These are phyloP conservation scores for Fusarium euwallaceae DNA, from an alignment of 2,329 filamentous ascomycete species.

Conservation along the genomic window DNA sequence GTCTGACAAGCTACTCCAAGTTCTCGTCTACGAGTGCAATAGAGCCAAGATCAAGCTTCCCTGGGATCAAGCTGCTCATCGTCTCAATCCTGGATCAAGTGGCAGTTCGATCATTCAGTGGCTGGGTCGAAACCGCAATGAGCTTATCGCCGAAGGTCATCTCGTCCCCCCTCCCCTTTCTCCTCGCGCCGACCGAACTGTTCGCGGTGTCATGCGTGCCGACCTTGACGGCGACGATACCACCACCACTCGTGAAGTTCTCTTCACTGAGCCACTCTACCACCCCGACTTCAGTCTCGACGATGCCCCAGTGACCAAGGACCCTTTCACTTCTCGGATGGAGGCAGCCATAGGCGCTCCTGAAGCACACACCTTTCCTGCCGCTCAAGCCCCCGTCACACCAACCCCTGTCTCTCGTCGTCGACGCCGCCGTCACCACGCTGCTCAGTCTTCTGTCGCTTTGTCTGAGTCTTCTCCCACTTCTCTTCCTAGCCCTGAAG, in stretches of 20 bases:
- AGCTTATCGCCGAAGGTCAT: slow-evolving; percentile 56
- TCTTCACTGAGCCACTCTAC: slow-evolving; percentile 50
- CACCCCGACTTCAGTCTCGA: slow-evolving; percentile 51
- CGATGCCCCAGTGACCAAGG: slow-evolving; percentile 23
- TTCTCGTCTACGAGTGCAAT: slow-evolving; percentile 56
- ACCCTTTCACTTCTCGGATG: not conserved
- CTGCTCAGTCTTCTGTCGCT: not conserved
- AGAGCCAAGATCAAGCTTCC: slow-evolving; percentile 52
- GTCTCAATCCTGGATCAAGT: slow-evolving; percentile 57
- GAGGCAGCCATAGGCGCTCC: not conserved
- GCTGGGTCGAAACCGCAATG: slow-evolving; percentile 51
- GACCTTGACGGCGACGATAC: slow-evolving; percentile 43
- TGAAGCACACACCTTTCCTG: not conserved
- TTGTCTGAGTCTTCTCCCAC: not conserved
- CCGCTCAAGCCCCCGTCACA: not conserved
- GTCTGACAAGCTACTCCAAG: slow-evolving; percentile 59
- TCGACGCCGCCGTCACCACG: not conserved
- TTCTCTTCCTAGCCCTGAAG: not conserved
- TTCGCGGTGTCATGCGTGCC: slow-evolving; percentile 53
- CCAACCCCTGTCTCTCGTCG: not conserved
- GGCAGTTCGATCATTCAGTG: slow-evolving; percentile 56
- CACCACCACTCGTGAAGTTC: slow-evolving; percentile 47
- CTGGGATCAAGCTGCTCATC: slow-evolving; percentile 57
- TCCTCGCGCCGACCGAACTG: slow-evolving; percentile 42
- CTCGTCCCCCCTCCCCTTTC: slow-evolving; percentile 55